A percentile compares a stretch with the other conserved stretches of the same genome.
Evolutionary conservation across 768 basidiomycete genomes (phyloP).

Genomic region (Rhizopogon salebrosus): DNA sequence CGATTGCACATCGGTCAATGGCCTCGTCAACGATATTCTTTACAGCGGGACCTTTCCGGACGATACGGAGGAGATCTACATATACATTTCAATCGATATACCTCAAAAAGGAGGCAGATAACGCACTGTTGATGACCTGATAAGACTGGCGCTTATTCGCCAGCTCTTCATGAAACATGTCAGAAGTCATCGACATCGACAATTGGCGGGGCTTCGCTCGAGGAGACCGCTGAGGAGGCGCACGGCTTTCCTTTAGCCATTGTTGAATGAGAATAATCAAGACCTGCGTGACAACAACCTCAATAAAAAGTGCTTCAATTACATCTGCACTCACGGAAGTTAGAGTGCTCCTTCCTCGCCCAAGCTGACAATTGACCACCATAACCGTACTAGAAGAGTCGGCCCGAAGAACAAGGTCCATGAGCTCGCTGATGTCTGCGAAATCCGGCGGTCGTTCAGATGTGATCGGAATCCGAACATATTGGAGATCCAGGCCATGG

Average conservation of each 20-base stretch:
- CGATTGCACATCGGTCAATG: conserved; percentile 79
- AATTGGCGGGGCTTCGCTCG: conserved; percentile 29
- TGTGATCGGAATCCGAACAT: conserved; percentile 88
- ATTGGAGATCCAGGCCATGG: conserved; percentile 59
- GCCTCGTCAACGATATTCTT: conserved; percentile 85
- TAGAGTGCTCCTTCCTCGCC: conserved; percentile 85
- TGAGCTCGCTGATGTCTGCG: conserved; percentile 67
- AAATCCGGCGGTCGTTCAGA: conserved; percentile 80
- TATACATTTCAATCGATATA: conserved; percentile 4
- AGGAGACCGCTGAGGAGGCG: conserved; percentile 26
- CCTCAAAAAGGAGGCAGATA: background rate
- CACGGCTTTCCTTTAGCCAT: conserved; percentile 56
- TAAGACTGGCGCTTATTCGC: conserved; percentile 57
- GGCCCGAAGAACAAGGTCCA: conserved; percentile 70
- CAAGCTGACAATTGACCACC: conserved; percentile 94
- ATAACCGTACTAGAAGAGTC: conserved; percentile 70
- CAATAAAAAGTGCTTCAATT: background rate
- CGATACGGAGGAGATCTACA: conserved; percentile 75
- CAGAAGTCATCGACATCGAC: conserved; percentile 38
- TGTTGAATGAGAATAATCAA: conserved; percentile 78
- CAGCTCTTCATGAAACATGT: conserved; percentile 17
- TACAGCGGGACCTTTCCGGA: conserved; percentile 80
- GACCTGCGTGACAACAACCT: conserved; percentile 39
- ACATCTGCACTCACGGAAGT: conserved; percentile 57
- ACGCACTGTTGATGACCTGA: conserved; percentile 84